Conservation (phyloP, 148 eudicot genomes). For the Nyssa sinensis region DNA sequence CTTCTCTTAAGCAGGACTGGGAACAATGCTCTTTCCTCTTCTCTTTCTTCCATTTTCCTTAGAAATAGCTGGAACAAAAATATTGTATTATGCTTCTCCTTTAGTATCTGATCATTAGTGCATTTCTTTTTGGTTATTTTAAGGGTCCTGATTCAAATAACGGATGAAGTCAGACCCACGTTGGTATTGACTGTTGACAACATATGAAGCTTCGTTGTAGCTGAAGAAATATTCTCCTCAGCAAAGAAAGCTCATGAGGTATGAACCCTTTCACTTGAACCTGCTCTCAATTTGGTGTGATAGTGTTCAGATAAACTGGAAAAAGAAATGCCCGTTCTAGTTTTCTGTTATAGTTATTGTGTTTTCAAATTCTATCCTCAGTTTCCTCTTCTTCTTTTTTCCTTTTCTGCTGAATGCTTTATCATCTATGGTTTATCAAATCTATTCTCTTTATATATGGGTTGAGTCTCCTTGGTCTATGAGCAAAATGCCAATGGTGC, state of each 20-base stretch:
- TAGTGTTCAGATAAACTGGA: not conserved
- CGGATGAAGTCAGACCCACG: conserved; percentile 2
- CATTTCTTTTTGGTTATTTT: not conserved
- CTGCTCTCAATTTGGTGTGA: not conserved
- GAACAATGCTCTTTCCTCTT: not conserved
- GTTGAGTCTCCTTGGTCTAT: not conserved
- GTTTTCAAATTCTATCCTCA: too few relatives aligned
- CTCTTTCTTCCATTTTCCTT: not conserved
- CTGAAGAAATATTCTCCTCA: too few relatives aligned
- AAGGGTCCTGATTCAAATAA: not conserved
- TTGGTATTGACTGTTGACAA: too few relatives aligned
- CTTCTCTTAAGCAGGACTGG: not conserved
- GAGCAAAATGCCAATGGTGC: not conserved
- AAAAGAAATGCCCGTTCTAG: not conserved
- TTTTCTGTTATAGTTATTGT: too few relatives aligned
- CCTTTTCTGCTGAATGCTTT: not conserved
- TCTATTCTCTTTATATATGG: not conserved
- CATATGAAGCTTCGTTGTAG: too few relatives aligned
- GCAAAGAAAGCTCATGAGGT: too few relatives aligned
- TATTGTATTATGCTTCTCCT: not conserved
- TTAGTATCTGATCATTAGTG: not conserved
- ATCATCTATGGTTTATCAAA: not conserved
- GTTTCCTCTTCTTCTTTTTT: too few relatives aligned
- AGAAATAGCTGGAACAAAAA: not conserved
- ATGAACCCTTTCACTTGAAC: not conserved